phyloP scores from a whole-genome alignment of 2,329 filamentous ascomycete species.

The Helminthosporium solani region DNA sequence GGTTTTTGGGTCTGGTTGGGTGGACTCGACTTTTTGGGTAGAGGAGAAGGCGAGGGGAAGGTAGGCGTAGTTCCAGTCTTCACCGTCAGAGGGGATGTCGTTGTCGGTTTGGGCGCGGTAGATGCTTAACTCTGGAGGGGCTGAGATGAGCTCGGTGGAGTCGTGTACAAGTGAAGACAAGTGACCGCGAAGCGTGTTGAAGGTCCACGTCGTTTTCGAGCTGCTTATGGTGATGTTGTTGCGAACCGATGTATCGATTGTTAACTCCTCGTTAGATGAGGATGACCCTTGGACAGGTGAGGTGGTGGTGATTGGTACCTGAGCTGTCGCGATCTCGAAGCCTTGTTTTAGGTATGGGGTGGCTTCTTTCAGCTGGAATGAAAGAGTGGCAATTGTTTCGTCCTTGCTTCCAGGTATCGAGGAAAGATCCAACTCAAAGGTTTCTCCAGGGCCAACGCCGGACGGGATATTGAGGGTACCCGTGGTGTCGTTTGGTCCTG shows the following conservation, averaged over 20 bases:
- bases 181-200: slow-evolving; percentile 51
- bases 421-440: slow-evolving; percentile 28
- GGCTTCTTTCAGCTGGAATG: slow-evolving; percentile 36
- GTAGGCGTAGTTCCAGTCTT: slow-evolving; percentile 55
- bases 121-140: slow-evolving; percentile 51
- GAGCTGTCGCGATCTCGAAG: slow-evolving; percentile 40
- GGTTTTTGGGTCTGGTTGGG: slow-evolving; percentile 21
- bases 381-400: slow-evolving; percentile 22
- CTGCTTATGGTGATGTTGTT: slow-evolving; percentile 22
- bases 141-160: slow-evolving; percentile 39
- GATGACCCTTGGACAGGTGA: slow-evolving; percentile 45
- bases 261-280: slow-evolving; percentile 48
- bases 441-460: slow-evolving; percentile 25
- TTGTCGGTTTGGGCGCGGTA: slow-evolving; percentile 69
- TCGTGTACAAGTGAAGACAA: not conserved
- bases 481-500: not conserved
- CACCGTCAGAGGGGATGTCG: slow-evolving; percentile 54
- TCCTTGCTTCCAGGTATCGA: slow-evolving; percentile 8
- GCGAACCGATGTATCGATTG: slow-evolving; percentile 19
- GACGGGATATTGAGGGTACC: slow-evolving; percentile 24
- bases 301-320: slow-evolving; percentile 16
- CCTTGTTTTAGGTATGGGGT: slow-evolving; percentile 36
- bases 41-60: slow-evolving; percentile 30
- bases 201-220: slow-evolving; percentile 47
- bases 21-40: slow-evolving; percentile 37